These are phyloP conservation scores for Porcisia hertigi DNA, from an alignment of 208 protist genomes.

Conservation along the genomic window DNA sequence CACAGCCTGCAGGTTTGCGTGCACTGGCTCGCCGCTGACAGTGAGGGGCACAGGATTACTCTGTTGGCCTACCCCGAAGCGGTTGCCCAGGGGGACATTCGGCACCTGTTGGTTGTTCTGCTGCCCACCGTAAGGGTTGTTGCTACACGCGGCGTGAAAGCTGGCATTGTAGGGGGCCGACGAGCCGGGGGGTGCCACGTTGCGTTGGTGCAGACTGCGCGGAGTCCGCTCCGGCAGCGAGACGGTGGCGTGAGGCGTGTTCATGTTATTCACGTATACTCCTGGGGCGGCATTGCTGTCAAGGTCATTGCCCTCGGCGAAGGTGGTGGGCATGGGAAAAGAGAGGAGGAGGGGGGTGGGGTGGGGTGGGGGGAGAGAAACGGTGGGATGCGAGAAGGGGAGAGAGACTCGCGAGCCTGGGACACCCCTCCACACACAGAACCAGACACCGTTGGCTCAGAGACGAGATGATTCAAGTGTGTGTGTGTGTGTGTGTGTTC, in stretches of 20 bases:
- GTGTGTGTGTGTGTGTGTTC: slow-evolving; percentile 1
- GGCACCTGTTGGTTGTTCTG: background rate
- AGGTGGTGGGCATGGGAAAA: slow-evolving; percentile 9
- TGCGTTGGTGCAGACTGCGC: slow-evolving; percentile 15
- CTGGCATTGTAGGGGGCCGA: background rate
- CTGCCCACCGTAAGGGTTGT: background rate
- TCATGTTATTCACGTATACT: slow-evolving; percentile 90
- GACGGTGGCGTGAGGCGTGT: slow-evolving; percentile 60
- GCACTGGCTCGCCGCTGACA: slow-evolving; percentile 33
- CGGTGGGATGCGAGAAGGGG: background rate
- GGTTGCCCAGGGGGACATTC: background rate
- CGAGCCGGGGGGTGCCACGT: slow-evolving; percentile 1
- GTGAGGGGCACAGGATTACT: background rate
- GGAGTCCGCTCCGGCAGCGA: slow-evolving; percentile 42
- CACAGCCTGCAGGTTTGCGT: slow-evolving; percentile 73
- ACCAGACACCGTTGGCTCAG: background rate
- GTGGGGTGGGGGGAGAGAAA: background rate
- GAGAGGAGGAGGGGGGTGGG: background rate
- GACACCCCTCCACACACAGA: background rate
- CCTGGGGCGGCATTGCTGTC: slow-evolving; percentile 16
- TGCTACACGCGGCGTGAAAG: background rate
- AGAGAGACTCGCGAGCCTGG: background rate
- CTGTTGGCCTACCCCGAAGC: background rate
- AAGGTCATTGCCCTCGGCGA: slow-evolving; percentile 13
- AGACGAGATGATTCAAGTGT: background rate